phyloP scores from a whole-genome alignment of 2,329 filamentous ascomycete species.

The Colletotrichum sublineola region DNA sequence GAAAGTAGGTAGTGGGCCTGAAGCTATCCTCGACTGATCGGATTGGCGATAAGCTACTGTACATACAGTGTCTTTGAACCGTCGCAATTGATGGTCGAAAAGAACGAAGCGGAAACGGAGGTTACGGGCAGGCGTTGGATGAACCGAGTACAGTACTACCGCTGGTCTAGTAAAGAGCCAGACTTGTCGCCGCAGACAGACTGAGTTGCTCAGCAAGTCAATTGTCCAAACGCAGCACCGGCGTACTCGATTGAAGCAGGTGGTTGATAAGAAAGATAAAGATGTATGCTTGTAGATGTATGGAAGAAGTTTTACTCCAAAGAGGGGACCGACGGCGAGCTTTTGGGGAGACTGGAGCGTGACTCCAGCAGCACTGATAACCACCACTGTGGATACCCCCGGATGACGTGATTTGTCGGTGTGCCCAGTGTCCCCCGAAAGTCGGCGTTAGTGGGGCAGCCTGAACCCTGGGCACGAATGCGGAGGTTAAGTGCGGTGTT shows the following conservation, averaged over 20 bases:
- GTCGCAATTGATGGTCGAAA: constrained; percentile 11
- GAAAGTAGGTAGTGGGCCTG: not conserved
- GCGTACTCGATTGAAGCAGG: constrained; percentile 42
- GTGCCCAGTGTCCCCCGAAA: constrained; percentile 26
- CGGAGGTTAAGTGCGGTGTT: constrained; percentile 4
- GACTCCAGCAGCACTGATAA: constrained; percentile 20
- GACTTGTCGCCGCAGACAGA: constrained; percentile 44
- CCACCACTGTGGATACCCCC: constrained; percentile 24
- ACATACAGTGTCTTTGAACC: not conserved
- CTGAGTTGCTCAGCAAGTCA: constrained; percentile 43
- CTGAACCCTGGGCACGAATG: constrained; percentile 11
- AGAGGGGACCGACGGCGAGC: constrained; percentile 38
- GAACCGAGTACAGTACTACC: constrained; percentile 42
- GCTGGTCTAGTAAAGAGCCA: constrained; percentile 44
- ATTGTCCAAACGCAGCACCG: constrained; percentile 42
- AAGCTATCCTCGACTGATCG: constrained; percentile 2
- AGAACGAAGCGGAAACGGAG: not conserved
- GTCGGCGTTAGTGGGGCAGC: constrained; percentile 36
- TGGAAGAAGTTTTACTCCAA: constrained; percentile 15
- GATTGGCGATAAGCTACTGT: not conserved
- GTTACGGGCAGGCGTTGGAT: constrained; percentile 6
- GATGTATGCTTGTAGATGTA: constrained; percentile 9
- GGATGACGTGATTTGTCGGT: constrained; percentile 43
- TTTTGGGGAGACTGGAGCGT: constrained; percentile 22
- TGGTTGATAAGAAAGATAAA: constrained; percentile 13